phyloP scores from a whole-genome alignment of 1,284 basidiomycete species.

The Irpex lacteus region DNA sequence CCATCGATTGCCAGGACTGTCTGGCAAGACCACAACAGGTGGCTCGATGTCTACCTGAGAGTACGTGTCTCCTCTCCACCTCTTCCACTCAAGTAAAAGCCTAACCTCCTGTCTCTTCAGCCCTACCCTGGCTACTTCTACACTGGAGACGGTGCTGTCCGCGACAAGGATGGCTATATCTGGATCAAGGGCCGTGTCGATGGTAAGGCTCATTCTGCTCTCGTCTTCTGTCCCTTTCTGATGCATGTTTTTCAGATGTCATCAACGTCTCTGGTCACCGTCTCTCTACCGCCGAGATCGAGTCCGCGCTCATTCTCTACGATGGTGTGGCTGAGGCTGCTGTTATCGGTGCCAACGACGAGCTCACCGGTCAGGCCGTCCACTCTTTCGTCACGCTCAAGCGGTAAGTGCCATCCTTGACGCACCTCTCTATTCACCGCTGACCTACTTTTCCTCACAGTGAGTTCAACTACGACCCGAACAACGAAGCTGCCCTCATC shows the following conservation, averaged over 20 bases:
- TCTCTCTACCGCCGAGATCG: slow-evolving; percentile 96
- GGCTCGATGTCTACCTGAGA: slow-evolving; percentile 91
- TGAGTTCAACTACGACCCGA: slow-evolving; percentile 76
- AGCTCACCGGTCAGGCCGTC: slow-evolving; percentile 88
- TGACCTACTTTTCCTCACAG: slow-evolving; percentile 32
- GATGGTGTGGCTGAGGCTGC: slow-evolving; percentile 90
- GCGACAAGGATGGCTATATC: slow-evolving; percentile 94
- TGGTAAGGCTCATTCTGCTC: slow-evolving; percentile 43
- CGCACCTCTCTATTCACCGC: neutral
- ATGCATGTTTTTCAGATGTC: slow-evolving; percentile 63
- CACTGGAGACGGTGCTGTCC: slow-evolving; percentile 93
- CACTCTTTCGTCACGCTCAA: slow-evolving; percentile 81
- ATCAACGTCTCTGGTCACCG: slow-evolving; percentile 97
- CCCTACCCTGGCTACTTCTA: slow-evolving; percentile 89
- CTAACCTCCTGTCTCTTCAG: slow-evolving; percentile 23
- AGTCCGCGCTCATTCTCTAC: slow-evolving; percentile 93
- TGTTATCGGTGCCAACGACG: slow-evolving; percentile 88
- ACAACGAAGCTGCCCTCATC: slow-evolving; percentile 66
- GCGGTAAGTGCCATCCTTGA: slow-evolving; percentile 16
- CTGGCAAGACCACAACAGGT: slow-evolving; percentile 81
- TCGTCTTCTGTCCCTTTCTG: neutral
- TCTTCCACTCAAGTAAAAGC: neutral
- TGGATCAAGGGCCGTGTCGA: slow-evolving; percentile 99
- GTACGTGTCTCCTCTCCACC: slow-evolving; percentile 25
- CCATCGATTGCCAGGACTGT: slow-evolving; percentile 95